Evolutionary conservation across 208 protist genomes (phyloP), one percentile per base, ranked within the genome.

Genomic region (Acanthamoeba triangularis): DNA sequence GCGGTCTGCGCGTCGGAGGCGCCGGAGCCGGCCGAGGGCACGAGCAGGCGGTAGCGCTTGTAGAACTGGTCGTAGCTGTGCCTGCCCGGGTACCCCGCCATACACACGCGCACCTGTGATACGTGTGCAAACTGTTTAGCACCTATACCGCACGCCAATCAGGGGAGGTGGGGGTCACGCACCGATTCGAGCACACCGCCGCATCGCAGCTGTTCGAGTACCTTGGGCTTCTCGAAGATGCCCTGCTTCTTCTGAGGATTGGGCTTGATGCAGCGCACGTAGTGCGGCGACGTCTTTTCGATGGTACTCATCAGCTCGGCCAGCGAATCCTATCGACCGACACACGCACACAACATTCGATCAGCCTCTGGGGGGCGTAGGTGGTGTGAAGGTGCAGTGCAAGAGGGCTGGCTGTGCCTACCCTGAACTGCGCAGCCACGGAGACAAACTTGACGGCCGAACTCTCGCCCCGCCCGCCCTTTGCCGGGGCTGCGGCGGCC

Each of bases 251-350:
- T 97, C 47, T 96, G 41, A 8, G 49, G 91, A 95, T 98, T 98
- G 35, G 98, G 98, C 80, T 98, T 98, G 84, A 98, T 98, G 94
- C 98, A 98, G 25, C 98, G 78, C 23, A 98, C 96, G 93, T 97
- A 98, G 91, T 98, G 97, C 25, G 98, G 98, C 47, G n/a, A 52
- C n/a, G 97, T 98, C 35, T 47, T 74, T 37, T 95, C 84, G 14
- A 98, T 96, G 1, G 94, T 97, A 4, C 30, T 91, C 97, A 98
- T 98, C 28, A 98, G 33, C n/a, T 72, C 67, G 11, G 88, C 54
- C 33, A 94, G 49, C 37, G 88, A 94, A 13, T 94, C 88, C 88
- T 94, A 5, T 72, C 10, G 11, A 25, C 54, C 37, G 2, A 3
- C 37, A 41, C 37, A 41, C 37, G 37, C 37, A 41, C 37, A 41